These are phyloP conservation scores for Cladosporium cucumerinum DNA, from an alignment of 2,329 filamentous ascomycete genomes.

Conservation along the genomic window DNA sequence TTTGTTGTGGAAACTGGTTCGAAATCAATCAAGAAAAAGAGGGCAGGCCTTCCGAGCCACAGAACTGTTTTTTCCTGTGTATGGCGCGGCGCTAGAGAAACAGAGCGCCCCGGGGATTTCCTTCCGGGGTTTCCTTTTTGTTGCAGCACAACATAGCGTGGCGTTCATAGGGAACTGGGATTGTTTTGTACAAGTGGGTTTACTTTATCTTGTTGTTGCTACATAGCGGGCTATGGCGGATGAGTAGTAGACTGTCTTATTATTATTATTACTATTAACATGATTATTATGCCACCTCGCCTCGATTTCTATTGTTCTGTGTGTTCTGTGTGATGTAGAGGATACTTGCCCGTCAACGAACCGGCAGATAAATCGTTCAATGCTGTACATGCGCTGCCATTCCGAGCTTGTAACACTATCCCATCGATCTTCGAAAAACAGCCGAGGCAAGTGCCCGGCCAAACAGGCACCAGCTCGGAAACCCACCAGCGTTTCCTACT, in stretches of 20 bases:
- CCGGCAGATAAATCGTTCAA: no score
- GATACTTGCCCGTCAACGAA: no score
- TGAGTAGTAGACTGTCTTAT: not conserved
- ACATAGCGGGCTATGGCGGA: not conserved
- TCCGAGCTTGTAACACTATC: no score
- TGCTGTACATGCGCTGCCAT: no score
- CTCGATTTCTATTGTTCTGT: no score
- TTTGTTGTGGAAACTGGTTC: not conserved
- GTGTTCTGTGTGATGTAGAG: no score
- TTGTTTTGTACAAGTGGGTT: not conserved
- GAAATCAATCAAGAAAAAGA: not conserved
- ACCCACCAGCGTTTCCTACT: not conserved
- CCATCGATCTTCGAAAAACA: no score
- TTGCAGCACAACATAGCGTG: not conserved
- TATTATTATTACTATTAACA: not conserved
- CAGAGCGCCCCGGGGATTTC: not conserved
- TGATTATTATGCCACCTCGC: not conserved
- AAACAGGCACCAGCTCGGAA: not conserved
- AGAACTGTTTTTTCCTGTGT: not conserved
- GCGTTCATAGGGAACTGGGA: not conserved
- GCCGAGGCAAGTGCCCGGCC: no score
- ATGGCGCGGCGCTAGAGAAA: not conserved
- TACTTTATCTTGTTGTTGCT: not conserved
- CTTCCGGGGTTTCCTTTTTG: not conserved
- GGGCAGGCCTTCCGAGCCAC: not conserved